These are phyloP conservation scores for Leccinum arenicola DNA, from an alignment of 768 basidiomycete genomes.

Conservation along the genomic window DNA sequence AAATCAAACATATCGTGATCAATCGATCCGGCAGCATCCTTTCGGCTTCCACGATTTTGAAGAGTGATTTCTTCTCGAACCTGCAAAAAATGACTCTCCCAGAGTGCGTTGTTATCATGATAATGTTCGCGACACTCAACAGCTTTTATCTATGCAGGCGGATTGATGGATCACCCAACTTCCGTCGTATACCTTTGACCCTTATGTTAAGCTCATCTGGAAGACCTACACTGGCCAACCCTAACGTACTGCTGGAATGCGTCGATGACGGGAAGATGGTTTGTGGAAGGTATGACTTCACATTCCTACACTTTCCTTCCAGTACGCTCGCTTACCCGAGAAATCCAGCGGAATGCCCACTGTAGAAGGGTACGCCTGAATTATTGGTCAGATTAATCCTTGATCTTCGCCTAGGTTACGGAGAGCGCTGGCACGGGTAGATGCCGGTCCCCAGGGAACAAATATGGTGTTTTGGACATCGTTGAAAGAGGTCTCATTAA, in stretches of 20 bases:
- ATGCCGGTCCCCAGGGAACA: constrained; percentile 73
- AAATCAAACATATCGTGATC: constrained; percentile 82
- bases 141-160: constrained; percentile 43
- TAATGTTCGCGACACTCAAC: constrained; percentile 3
- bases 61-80: constrained; percentile 92
- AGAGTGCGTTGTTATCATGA: constrained; percentile 54
- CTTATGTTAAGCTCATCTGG: constrained; percentile 33
- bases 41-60: constrained; percentile 90
- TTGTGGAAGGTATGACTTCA: constrained; percentile 62
- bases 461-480: constrained; percentile 93
- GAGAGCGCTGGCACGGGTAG: constrained; percentile 72
- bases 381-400: not conserved
- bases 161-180: constrained; percentile 93
- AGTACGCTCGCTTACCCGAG: constrained; percentile 21
- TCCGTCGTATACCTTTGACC: constrained; percentile 74
- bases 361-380: constrained; percentile 54
- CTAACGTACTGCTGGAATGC: constrained; percentile 34
- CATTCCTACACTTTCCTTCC: not conserved
- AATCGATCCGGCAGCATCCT: constrained; percentile 84
- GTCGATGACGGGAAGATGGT: constrained; percentile 56
- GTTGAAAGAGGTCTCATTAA: constrained; percentile 68
- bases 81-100: constrained; percentile 96
- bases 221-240: constrained; percentile 29
- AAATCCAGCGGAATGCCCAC: constrained; percentile 86
- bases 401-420: constrained; percentile 52